Percentiles rank a stretch among this genome's conserved stretches.
Evolutionary conservation across 768 basidiomycete species (phyloP).

Genomic region (Xerocomellus amylosporus): DNA sequence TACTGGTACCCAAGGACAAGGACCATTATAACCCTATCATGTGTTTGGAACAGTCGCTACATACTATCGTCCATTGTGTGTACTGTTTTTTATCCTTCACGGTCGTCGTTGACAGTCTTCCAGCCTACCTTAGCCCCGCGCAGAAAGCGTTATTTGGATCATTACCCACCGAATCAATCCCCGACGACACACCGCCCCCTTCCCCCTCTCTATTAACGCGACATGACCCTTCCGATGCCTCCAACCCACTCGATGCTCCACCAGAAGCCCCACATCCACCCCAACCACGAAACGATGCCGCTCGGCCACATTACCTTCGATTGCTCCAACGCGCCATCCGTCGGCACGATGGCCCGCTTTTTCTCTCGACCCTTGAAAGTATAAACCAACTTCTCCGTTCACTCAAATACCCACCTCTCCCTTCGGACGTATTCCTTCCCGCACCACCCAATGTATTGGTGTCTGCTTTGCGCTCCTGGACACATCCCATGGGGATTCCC

Average conservation of each 20-base stretch:
- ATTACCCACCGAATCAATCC: constrained; percentile 44
- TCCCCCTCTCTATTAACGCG: constrained; percentile 35
- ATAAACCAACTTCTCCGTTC: constrained; percentile 61
- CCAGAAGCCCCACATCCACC: constrained; percentile 21
- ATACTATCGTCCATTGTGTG: constrained; percentile 71
- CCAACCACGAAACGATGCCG: constrained; percentile 17
- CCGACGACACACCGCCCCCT: constrained; percentile 30
- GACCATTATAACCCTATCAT: constrained; percentile 86
- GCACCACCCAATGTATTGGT: constrained; percentile 48
- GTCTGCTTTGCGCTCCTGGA: constrained; percentile 47
- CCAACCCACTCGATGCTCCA: constrained; percentile 31
- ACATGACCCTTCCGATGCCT: constrained; percentile 31
- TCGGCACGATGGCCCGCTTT: constrained; percentile 67
- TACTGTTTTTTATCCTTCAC: constrained; percentile 20
- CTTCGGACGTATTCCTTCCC: constrained; percentile 49
- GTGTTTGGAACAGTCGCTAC: constrained; percentile 68
- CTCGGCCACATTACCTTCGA: constrained; percentile 45
- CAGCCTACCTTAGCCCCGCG: constrained; percentile 65
- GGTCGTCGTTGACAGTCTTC: constrained; percentile 7
- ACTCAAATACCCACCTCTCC: constrained; percentile 64
- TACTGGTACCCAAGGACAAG: constrained; percentile 77
- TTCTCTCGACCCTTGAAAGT: constrained; percentile 55
- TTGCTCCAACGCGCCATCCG: constrained; percentile 68
- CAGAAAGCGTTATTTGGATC: constrained; percentile 69
- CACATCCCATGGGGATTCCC: constrained; percentile 46